A percentile compares a stretch with the other conserved stretches of the same genome.
phyloP scores from a whole-genome alignment of 106 monocot genomes.

The Allium fistulosum region DNA sequence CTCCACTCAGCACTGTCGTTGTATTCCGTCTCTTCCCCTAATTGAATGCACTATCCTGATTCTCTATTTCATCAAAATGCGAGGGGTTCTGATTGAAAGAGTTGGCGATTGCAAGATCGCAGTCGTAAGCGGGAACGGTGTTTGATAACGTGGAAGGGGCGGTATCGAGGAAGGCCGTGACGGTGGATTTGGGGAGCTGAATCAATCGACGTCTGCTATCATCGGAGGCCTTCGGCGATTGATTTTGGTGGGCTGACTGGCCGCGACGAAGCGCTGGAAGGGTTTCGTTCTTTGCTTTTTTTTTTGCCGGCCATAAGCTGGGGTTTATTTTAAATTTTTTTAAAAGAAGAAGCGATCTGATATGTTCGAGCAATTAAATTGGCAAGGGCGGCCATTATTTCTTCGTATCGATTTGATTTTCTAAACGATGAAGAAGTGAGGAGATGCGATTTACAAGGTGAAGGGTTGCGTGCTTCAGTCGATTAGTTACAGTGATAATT shows the following conservation, averaged over 20 bases:
- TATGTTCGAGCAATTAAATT: no score
- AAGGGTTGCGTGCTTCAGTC: no score
- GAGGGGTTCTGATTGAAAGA: constrained; percentile 40
- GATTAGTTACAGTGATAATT: no score
- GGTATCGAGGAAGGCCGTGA: constrained; percentile 23
- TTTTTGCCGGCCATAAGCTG: constrained; percentile 13
- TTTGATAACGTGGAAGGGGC: constrained; percentile 1
- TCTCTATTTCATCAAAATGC: constrained; percentile 10
- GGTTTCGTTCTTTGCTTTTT: constrained; percentile 5
- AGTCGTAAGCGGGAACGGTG: constrained; percentile 25
- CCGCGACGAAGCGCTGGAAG: neutral
- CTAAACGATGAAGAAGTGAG: no score
- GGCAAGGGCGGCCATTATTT: no score
- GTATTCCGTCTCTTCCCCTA: constrained; percentile 11
- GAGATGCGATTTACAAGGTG: no score
- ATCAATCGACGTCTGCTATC: constrained; percentile 14
- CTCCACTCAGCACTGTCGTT: no score
- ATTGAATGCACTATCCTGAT: neutral
- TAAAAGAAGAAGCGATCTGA: no score
- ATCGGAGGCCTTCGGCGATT: constrained; percentile 5
- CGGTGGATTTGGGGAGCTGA: constrained; percentile 9
- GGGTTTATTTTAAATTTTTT: no score
- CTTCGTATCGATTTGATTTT: no score
- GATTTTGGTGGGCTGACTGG: neutral
- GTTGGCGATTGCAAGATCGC: constrained; percentile 26